These are phyloP conservation scores for Gleditsia sinensis DNA, from an alignment of 306 rosid genomes.

Conservation along the genomic window DNA sequence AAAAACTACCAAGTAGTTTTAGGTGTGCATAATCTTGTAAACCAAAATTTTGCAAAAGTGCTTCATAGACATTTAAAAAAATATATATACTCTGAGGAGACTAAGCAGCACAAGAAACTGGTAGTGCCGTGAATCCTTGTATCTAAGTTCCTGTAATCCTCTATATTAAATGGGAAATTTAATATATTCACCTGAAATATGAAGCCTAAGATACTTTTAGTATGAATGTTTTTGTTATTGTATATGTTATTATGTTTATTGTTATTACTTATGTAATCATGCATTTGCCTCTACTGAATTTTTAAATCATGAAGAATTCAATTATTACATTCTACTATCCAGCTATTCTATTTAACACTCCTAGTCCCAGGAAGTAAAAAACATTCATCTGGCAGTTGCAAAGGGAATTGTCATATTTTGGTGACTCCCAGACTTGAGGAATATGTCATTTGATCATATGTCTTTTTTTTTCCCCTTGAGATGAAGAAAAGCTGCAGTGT, in stretches of 20 bases:
- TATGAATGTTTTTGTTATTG: not conserved
- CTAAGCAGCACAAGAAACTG: not conserved
- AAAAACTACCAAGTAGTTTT: not conserved
- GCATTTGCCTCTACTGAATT: not conserved
- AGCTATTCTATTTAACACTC: not conserved
- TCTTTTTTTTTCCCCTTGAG: not conserved
- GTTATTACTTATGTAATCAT: not conserved
- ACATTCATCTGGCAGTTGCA: not conserved
- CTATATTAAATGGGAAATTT: not conserved
- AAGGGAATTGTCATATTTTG: not conserved
- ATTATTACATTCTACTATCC: not conserved
- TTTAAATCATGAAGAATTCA: not conserved
- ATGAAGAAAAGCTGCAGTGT: not conserved
- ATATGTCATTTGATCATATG: not conserved
- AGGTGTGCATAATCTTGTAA: not conserved
- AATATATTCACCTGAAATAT: not conserved
- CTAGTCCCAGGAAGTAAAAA: not conserved
- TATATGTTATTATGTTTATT: not conserved
- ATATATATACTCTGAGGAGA: not conserved
- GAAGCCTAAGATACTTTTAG: not conserved
- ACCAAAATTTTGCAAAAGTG: not conserved
- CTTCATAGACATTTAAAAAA: not conserved
- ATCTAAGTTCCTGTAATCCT: not conserved
- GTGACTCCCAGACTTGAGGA: not conserved
- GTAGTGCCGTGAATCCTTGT: not conserved